These are phyloP conservation scores for Chenopodium quinoa DNA, from an alignment of 148 eudicot species.

Conservation along the genomic window DNA sequence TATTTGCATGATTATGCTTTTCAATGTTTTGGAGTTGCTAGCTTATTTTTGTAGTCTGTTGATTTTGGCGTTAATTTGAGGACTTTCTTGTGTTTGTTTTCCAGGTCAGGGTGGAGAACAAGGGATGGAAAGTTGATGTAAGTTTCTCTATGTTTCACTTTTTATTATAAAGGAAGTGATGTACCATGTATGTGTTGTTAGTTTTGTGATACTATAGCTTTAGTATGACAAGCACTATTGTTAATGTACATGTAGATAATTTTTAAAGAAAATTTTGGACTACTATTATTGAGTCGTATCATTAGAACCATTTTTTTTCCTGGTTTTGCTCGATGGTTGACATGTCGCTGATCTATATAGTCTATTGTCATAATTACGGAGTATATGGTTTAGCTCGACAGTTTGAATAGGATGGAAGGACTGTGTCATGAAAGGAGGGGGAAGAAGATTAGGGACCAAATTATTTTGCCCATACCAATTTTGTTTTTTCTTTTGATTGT, in stretches of 20 bases:
- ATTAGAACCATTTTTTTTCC: not conserved
- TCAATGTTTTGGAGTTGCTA: not conserved
- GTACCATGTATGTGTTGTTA: not conserved
- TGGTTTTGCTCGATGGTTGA: not conserved
- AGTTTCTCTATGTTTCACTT: slow-evolving; percentile 25
- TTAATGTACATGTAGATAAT: not conserved
- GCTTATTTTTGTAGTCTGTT: not conserved
- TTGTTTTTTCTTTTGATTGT: too few relatives aligned
- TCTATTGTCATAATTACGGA: too few relatives aligned
- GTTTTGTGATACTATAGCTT: not conserved
- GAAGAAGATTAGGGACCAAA: too few relatives aligned
- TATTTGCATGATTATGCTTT: too few relatives aligned
- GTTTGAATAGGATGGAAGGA: too few relatives aligned
- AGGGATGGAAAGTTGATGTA: slow-evolving; percentile 90
- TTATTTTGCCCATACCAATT: too few relatives aligned
- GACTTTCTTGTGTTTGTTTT: slow-evolving; percentile 2
- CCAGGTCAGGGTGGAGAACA: slow-evolving; percentile 92
- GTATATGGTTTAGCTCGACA: too few relatives aligned
- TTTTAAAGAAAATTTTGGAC: too few relatives aligned
- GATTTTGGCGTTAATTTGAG: not conserved
- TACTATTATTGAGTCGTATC: not conserved
- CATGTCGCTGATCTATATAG: not conserved
- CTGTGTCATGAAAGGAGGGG: too few relatives aligned
- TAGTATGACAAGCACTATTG: not conserved
- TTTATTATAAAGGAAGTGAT: too few relatives aligned